Evolutionary conservation across 2,329 filamentous ascomycete species (phyloP).

Genomic region (Botrytis tulipae): DNA sequence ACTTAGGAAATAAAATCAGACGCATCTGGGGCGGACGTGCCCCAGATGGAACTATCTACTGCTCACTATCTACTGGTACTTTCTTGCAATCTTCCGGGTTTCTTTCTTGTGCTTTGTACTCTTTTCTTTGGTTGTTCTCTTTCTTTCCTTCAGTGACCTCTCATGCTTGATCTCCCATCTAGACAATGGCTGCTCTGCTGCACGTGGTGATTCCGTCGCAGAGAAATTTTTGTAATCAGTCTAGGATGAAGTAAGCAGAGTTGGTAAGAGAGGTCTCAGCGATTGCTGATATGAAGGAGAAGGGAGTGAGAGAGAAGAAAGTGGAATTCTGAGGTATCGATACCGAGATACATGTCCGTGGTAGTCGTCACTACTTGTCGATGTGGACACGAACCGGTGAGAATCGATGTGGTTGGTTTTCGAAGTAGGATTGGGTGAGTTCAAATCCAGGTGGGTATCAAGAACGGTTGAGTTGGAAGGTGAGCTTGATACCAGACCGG

Average conservation of each 20-base stretch:
- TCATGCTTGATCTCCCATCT: not conserved
- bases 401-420: not conserved
- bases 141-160: not conserved
- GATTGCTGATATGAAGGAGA: not conserved
- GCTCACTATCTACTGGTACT: not conserved
- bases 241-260: not conserved
- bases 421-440: too few relatives aligned
- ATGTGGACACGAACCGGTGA: not conserved
- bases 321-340: not conserved
- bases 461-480: not conserved
- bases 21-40: not conserved
- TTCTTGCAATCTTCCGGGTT: not conserved
- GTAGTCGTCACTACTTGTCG: constrained; percentile 12
- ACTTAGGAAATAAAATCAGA: not conserved
- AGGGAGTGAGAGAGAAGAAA: not conserved
- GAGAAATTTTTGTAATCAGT: fast-evolving
- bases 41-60: not conserved
- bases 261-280: not conserved
- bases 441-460: not conserved
- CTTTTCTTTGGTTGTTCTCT: not conserved
- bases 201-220: not conserved
- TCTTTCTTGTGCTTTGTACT: too few relatives aligned
- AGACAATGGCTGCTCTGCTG: not conserved
- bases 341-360: constrained; percentile 2
- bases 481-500: not conserved